Evolutionary conservation across 2,329 filamentous ascomycete species (phyloP).

Genomic region (Paracamarosporium sp.): DNA sequence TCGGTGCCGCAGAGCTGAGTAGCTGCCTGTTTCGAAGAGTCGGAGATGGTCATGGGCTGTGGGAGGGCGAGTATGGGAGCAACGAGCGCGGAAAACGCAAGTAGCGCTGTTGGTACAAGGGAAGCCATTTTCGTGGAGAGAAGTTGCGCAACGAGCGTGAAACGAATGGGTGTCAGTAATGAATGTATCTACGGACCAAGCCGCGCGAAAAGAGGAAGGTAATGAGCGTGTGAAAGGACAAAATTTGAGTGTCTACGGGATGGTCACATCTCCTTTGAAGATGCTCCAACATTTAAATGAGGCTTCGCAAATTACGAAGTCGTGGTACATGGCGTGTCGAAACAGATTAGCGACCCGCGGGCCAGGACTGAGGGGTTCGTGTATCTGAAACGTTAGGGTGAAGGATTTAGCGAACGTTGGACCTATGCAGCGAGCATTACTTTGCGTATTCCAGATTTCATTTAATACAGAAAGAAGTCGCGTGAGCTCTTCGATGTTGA

Average conservation of each 20-base stretch:
- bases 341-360: not conserved
- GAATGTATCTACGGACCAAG: too few relatives aligned
- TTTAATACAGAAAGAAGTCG: too few relatives aligned
- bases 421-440: too few relatives aligned
- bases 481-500: too few relatives aligned
- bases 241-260: not conserved
- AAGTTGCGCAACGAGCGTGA: too few relatives aligned
- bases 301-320: not conserved
- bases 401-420: not conserved
- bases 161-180: too few relatives aligned
- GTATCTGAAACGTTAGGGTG: not conserved
- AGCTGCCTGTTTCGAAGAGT: constrained; percentile 19
- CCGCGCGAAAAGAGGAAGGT: not conserved
- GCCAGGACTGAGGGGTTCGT: not conserved
- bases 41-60: constrained; percentile 19
- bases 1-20: constrained; percentile 22
- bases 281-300: not conserved
- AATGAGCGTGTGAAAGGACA: not conserved
- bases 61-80: constrained; percentile 14
- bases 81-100: constrained; percentile 15
- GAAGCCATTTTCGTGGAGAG: not conserved
- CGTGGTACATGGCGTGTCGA: not conserved
- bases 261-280: not conserved
- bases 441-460: too few relatives aligned
- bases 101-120: constrained; percentile 17